Evolutionary conservation across 2,329 filamentous ascomycete genomes (phyloP).

Genomic region (Stylonectria norvegica): DNA sequence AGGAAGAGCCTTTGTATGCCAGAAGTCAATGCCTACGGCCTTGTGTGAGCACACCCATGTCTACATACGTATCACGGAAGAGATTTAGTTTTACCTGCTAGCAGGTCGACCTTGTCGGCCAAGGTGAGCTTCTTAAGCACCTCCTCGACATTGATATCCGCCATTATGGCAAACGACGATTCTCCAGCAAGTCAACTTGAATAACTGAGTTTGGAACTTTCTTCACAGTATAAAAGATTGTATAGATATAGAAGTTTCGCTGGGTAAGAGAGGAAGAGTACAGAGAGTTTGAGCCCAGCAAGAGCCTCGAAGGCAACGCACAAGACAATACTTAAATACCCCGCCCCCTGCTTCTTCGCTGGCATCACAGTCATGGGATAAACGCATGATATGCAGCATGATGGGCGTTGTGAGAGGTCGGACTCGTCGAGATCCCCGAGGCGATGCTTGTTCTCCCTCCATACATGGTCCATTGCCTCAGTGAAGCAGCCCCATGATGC

Average conservation of each 20-base stretch:
- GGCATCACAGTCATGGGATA: background rate
- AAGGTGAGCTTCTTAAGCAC: constrained; percentile 52
- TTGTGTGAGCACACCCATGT: background rate
- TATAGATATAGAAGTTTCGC: no score
- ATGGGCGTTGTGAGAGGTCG: no score
- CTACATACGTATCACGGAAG: no score
- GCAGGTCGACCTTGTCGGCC: constrained; percentile 51
- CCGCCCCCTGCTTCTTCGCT: background rate
- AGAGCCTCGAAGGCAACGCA: no score
- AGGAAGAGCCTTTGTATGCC: constrained; percentile 62
- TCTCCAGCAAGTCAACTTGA: background rate
- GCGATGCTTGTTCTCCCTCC: background rate
- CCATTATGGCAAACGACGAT: constrained; percentile 33
- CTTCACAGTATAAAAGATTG: no score
- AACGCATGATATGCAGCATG: background rate
- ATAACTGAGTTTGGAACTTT: background rate
- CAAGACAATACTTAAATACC: background rate
- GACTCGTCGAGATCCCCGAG: background rate
- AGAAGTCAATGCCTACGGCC: constrained; percentile 59
- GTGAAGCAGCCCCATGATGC: constrained; percentile 21
- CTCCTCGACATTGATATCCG: constrained; percentile 52
- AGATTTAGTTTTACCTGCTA: constrained; percentile 42
- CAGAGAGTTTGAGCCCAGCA: no score
- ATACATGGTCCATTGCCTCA: constrained; percentile 1
- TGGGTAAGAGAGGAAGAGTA: no score